phyloP scores from a whole-genome alignment of 345 rosid genomes.

The Ceriops zippeliana region DNA sequence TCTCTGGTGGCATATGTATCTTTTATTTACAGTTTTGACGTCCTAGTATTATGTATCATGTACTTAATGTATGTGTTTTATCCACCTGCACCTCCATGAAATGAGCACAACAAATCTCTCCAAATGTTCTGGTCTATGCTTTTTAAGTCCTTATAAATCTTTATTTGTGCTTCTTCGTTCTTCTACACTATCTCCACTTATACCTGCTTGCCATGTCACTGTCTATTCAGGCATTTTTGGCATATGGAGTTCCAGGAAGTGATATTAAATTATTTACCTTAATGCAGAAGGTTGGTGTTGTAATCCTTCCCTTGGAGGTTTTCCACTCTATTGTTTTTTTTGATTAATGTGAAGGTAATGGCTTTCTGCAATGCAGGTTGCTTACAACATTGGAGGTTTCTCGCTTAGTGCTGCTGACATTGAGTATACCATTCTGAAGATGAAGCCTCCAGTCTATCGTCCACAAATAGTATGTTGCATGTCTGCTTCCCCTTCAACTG shows the following conservation, averaged over 20 bases:
- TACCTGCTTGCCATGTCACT: background rate
- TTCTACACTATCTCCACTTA: constrained; percentile 6
- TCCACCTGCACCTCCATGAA: too few relatives aligned
- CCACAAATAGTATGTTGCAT: constrained; percentile 56
- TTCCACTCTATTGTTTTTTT: background rate
- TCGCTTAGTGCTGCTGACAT: constrained; percentile 56
- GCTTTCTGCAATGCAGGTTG: constrained; percentile 43
- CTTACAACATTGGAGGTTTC: constrained; percentile 57
- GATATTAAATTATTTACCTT: constrained; percentile 88
- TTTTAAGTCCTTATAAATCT: background rate
- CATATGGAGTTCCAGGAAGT: constrained; percentile 91
- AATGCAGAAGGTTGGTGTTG: constrained; percentile 81
- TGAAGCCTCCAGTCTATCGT: constrained; percentile 54
- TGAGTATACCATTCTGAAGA: constrained; percentile 51
- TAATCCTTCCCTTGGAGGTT: background rate
- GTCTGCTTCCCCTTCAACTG: background rate
- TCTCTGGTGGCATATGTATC: background rate
- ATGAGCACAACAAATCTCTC: too few relatives aligned
- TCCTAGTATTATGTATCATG: background rate
- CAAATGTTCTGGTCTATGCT: background rate
- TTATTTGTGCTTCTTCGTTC: background rate
- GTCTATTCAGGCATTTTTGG: constrained; percentile 76
- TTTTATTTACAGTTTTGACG: background rate
- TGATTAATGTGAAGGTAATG: constrained; percentile 13
- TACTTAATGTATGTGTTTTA: too few relatives aligned